Evolutionary conservation across 75 land plant genomes (phyloP).

Genomic region (Chamaecyparis obtusa): DNA sequence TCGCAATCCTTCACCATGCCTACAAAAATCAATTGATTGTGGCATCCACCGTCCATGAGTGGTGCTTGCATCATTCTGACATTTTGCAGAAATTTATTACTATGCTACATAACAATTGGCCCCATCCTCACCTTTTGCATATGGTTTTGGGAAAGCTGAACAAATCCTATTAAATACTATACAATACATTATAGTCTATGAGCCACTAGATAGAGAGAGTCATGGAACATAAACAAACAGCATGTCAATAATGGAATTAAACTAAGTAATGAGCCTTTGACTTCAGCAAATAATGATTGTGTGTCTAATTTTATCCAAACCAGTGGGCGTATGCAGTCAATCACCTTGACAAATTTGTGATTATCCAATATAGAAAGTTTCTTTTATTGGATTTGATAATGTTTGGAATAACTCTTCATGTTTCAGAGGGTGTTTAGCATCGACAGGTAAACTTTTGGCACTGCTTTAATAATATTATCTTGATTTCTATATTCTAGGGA

Average conservation of each 20-base stretch:
- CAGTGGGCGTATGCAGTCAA: not conserved
- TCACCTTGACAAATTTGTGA: not conserved
- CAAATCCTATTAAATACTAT: not conserved
- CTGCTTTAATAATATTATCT: not conserved
- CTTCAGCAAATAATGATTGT: conserved; percentile 1
- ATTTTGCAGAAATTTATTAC: not conserved
- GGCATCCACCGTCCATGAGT: conserved; percentile 11
- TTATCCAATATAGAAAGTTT: not conserved
- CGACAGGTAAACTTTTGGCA: not conserved
- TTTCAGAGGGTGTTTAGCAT: not conserved
- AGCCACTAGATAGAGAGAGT: not conserved
- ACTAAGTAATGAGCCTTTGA: conserved; percentile 5
- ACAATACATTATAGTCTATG: not conserved
- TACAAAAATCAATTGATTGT: not conserved
- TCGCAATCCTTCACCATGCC: not conserved
- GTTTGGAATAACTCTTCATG: not conserved
- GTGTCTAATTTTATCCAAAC: not conserved
- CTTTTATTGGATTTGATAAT: not conserved
- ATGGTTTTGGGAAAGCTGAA: not conserved
- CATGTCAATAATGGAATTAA: not conserved
- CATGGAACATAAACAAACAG: not conserved
- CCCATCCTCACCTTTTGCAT: not conserved
- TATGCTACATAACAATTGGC: not conserved
- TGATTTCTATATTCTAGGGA: too few species aligned
- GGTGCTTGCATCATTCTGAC: conserved; percentile 12